phyloP scores from a whole-genome alignment of 495 filamentous ascomycete species.

The Penicillium atrosanguineum region DNA sequence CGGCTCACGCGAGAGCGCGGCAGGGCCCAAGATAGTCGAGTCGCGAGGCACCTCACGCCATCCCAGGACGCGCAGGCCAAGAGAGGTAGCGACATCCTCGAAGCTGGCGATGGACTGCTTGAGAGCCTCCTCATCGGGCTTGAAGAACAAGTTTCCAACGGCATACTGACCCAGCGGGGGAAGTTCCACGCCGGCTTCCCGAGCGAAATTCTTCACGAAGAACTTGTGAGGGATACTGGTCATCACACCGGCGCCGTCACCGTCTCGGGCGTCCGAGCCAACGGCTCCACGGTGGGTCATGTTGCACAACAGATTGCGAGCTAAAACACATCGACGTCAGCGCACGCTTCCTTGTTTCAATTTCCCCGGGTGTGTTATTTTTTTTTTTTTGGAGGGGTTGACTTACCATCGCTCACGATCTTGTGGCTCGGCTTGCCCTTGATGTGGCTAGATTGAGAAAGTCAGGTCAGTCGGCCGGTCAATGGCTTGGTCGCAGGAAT shows the following conservation, averaged over 20 bases:
- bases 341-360: constrained; percentile 3
- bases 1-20: constrained; percentile 90
- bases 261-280: constrained; percentile 95
- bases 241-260: constrained; percentile 98
- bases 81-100: constrained; percentile 83
- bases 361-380: background rate
- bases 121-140: constrained; percentile 84
- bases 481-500: background rate
- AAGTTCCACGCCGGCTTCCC: constrained; percentile 79
- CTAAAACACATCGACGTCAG: constrained; percentile 41
- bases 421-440: constrained; percentile 98
- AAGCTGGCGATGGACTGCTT: constrained; percentile 85
- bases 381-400: background rate
- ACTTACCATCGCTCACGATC: constrained; percentile 97
- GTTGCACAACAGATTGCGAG: constrained; percentile 94
- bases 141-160: constrained; percentile 98
- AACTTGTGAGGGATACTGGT: constrained; percentile 98
- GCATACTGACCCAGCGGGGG: constrained; percentile 93
- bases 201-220: constrained; percentile 97
- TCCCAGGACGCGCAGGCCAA: constrained; percentile 88
- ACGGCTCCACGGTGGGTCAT: constrained; percentile 99
- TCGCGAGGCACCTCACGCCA: constrained; percentile 96
- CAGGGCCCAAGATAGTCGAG: constrained; percentile 88
- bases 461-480: constrained; percentile 11
- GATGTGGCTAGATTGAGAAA: constrained; percentile 66